Base-by-base conservation (phyloP, 345 rosid genomes). In the Raphanus sativus region DNA sequence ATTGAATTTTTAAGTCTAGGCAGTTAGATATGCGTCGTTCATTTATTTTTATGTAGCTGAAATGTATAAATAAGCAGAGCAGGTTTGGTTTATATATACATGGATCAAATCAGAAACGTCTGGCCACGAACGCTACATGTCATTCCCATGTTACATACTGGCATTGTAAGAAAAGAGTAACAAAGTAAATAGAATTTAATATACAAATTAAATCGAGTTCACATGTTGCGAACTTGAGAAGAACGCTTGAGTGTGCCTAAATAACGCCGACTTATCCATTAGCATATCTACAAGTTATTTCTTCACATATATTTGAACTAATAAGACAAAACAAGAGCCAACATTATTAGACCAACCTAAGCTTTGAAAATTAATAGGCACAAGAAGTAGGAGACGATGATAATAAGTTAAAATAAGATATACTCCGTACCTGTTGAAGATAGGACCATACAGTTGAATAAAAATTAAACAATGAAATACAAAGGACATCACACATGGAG, bases 371-470 rank as follows among this genome's bases (percentile, higher is more conserved):
- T 73, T 48, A 25, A 67, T 66, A 67, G 74, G 24, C 69, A 50
- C 26, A 66, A 66, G 77, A 78, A 78, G 65, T 78, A 73, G 74
- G 69, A 55, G 67, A 24, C 21, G 68, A 26, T 71, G 73, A 67
- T 62, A 79, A 67, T 73, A 73, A 17, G 77, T 67, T 68, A 67
- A 73, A 73, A 34, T 25, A 73, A 36, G 32, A 17, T 36, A 65
- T 71, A 78, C 68, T 67, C 48, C 69, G 77, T 73, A 78, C 69
- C 59, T 61, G 26, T 73, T 73, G 74, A 73, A 73, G 77, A 78
- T 73, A 78, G 69, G 69, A 73, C 74, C 77, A 78, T 67, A 64
- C 30, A 28, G 6, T 50, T 62, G 65, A 73, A 78, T 67, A 73
- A 50, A 67, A 4, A 52, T 24, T 56, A 42, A 78, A 73, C 6